A percentile compares a stretch with the other conserved stretches of the same genome.
These are phyloP conservation scores for Tylopilus balloui DNA, from an alignment of 768 basidiomycete species.

Conservation along the genomic window DNA sequence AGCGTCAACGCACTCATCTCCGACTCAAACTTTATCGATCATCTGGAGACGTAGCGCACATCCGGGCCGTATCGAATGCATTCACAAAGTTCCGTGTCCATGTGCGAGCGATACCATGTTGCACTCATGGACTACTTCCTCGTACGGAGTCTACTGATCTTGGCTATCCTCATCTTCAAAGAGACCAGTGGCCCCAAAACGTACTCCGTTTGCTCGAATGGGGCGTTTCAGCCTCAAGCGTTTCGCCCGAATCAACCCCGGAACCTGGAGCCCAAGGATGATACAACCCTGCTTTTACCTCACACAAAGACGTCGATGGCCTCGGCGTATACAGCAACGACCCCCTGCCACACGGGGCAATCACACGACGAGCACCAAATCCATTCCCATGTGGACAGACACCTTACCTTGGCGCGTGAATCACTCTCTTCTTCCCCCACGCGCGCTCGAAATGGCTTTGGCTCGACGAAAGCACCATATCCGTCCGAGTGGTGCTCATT, in stretches of 20 bases:
- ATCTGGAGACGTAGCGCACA: too few species aligned
- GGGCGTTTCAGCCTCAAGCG: conserved; percentile 28
- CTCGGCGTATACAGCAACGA: too few species aligned
- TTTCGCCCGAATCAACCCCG: conserved; percentile 32
- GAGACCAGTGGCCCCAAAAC: too few species aligned
- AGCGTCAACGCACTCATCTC: not conserved
- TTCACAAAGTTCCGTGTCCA: conserved; percentile 1
- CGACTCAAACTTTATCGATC: too few species aligned
- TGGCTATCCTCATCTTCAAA: too few species aligned
- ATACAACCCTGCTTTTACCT: too few species aligned
- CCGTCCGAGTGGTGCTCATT: conserved; percentile 29
- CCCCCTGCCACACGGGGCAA: conserved; percentile 23
- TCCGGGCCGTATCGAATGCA: conserved; percentile 13
- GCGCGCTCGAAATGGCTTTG: conserved; percentile 27
- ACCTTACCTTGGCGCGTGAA: conserved; percentile 24
- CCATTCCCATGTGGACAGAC: not conserved
- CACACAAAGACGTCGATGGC: not conserved
- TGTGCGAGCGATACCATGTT: too few species aligned
- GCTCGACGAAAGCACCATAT: conserved; percentile 32
- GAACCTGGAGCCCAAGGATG: conserved; percentile 36
- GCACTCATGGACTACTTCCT: too few species aligned
- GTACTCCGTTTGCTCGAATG: too few species aligned
- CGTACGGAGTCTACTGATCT: too few species aligned
- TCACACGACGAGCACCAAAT: not conserved
- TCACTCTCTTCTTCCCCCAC: not conserved